Conservation (phyloP, 495 filamentous ascomycete species). For the Aeminium ludgeri region DNA sequence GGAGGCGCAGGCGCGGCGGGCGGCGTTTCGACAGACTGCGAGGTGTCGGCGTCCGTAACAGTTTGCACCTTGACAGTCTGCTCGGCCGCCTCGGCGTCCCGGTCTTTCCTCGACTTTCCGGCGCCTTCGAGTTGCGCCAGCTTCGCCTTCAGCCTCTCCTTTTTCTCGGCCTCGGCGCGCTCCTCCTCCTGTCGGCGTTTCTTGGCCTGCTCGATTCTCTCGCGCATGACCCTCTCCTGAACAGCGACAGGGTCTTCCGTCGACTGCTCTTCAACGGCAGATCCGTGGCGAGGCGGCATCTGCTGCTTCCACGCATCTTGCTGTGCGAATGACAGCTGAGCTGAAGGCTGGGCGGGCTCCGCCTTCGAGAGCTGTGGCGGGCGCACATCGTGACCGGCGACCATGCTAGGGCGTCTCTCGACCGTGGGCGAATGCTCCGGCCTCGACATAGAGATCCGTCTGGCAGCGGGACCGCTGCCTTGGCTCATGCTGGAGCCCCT, state of each 20-base stretch:
- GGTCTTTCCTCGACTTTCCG: constrained; percentile 34
- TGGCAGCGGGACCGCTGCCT: constrained; percentile 55
- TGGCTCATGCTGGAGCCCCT: constrained; percentile 91
- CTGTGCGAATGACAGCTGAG: too few relatives aligned
- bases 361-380: constrained; percentile 22
- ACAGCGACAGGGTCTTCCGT: constrained; percentile 32
- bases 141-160: constrained; percentile 70
- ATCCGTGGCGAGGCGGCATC: constrained; percentile 16
- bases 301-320: constrained; percentile 17
- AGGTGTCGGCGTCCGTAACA: too few relatives aligned
- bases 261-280: constrained; percentile 14
- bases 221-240: constrained; percentile 76
- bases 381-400: constrained; percentile 27
- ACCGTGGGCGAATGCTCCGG: constrained; percentile 31
- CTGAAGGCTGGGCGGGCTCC: constrained; percentile 17
- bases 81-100: constrained; percentile 26
- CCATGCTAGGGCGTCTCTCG: constrained; percentile 6
- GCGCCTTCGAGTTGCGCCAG: constrained; percentile 61
- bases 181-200: constrained; percentile 74
- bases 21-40: too few relatives aligned
- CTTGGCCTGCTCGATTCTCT: constrained; percentile 50
- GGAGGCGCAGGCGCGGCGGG: too few relatives aligned
- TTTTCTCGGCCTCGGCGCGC: constrained; percentile 56
- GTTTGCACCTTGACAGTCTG: too few relatives aligned
- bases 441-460: constrained; percentile 38